Evolutionary conservation across 345 rosid genomes (phyloP), one percentile per base, ranked within the genome.

Genomic region (Capsella bursapastoris): DNA sequence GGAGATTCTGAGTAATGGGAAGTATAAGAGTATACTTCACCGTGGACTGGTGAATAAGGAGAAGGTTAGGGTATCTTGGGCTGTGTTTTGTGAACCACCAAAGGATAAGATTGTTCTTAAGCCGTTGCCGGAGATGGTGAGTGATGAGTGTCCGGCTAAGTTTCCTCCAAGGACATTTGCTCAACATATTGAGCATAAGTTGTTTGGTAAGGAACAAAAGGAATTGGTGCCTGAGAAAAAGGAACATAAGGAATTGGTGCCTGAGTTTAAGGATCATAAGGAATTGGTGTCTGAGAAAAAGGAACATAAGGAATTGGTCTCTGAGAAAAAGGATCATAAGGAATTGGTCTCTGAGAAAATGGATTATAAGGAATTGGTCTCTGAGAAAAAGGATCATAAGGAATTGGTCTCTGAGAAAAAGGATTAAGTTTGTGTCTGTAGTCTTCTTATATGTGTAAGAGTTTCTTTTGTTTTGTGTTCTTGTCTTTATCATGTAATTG

Each of bases 21-120:
- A 86, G 85, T 92, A 81, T 81, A 95, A 92, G 83, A 95, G 99
- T 74, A 89, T 95, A 75, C 94, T 95, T 56, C 99, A 92, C 73
- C 83, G 98, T 4, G 97, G 97, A 1, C 69, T 90, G 44, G 99
- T 95, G 40, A 95, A 95, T 75, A 92, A 92, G 83, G 99, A 92
- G 74, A 95, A 95, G 67, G 98, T 95, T 5, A 85, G 99, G 84
- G 78, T 95, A 45, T 95, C 99, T 0, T 95, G 99, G 98, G 97
- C 98, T 8, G 97, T 90, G 59, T 95, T 95, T 79, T 90, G 97
- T 44, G 99, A 95, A 76, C 98, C 99, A 0, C 98, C 97, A 0
- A 89, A 86, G 91, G 98, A 95, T 62, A 95, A 89, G 81, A 92
- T 95, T 75, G 84, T 92, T 28, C 96, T 92, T 15, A 80, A 87